Evolutionary conservation across 1,284 basidiomycete species (phyloP).

Genomic region (Stygiomarasmius scandens): DNA sequence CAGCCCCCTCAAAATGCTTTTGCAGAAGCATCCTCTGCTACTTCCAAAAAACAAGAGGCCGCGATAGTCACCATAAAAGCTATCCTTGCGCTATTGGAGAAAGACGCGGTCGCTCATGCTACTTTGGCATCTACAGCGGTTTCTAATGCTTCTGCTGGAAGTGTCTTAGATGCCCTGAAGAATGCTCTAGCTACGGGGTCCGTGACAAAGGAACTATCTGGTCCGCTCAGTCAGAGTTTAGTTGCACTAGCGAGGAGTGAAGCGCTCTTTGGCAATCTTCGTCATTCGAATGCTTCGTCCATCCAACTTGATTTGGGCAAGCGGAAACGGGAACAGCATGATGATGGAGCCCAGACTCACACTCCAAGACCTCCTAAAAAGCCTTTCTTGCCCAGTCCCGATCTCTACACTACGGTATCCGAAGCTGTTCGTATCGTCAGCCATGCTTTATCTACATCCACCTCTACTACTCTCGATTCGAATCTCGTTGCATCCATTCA

Average conservation of each 20-base stretch:
- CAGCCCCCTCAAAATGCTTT: neutral
- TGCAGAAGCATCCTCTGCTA: slow-evolving; percentile 12
- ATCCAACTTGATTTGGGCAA: slow-evolving; percentile 66
- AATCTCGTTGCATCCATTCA: slow-evolving; percentile 65
- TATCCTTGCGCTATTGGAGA: slow-evolving; percentile 58
- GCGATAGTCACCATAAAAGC: slow-evolving; percentile 61
- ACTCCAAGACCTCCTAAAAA: slow-evolving; percentile 44
- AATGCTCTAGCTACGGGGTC: slow-evolving; percentile 47
- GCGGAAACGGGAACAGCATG: slow-evolving; percentile 63
- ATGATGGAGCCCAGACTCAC: slow-evolving; percentile 37
- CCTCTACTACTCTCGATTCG: slow-evolving; percentile 51
- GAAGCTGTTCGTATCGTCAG: slow-evolving; percentile 60
- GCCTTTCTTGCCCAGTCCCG: slow-evolving; percentile 39
- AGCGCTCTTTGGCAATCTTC: slow-evolving; percentile 61
- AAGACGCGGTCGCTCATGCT: slow-evolving; percentile 55
- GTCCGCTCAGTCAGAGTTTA: slow-evolving; percentile 58
- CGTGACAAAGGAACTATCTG: slow-evolving; percentile 54
- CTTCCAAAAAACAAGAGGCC: slow-evolving; percentile 52
- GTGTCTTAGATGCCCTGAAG: slow-evolving; percentile 57
- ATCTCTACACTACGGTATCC: slow-evolving; percentile 53
- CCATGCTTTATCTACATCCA: slow-evolving; percentile 44
- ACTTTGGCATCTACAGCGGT: slow-evolving; percentile 53
- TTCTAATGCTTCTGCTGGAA: slow-evolving; percentile 47
- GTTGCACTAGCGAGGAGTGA: slow-evolving; percentile 66
- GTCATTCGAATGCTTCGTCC: slow-evolving; percentile 59